These are phyloP conservation scores for Phyllosticta ampelicida DNA, from an alignment of 2,329 filamentous ascomycete species.

Conservation along the genomic window DNA sequence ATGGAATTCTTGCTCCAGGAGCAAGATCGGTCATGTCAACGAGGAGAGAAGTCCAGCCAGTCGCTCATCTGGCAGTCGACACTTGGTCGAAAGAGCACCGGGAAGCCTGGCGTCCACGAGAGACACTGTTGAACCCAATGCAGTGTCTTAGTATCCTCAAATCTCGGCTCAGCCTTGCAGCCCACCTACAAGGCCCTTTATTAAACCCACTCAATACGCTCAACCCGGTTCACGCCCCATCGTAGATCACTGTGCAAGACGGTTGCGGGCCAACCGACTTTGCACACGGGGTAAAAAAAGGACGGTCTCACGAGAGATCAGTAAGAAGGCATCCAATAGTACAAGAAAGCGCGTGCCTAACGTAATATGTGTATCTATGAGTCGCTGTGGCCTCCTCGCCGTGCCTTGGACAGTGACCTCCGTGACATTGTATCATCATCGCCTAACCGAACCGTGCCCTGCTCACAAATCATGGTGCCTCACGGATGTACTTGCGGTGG, in stretches of 20 bases:
- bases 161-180: background rate
- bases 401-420: background rate
- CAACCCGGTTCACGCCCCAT: background rate
- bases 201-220: background rate
- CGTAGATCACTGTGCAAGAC: background rate
- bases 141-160: background rate
- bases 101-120: background rate
- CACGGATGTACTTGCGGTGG: background rate
- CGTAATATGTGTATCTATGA: background rate
- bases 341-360: background rate
- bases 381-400: background rate
- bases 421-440: background rate
- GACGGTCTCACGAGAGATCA: background rate
- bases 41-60: background rate
- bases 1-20: background rate
- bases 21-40: background rate
- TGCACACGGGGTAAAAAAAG: background rate
- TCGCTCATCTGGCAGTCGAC: background rate
- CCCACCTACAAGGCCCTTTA: background rate
- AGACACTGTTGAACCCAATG: background rate
- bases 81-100: background rate
- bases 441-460: background rate
- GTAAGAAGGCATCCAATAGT: background rate
- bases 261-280: background rate
- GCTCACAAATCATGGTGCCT: background rate